These are phyloP conservation scores for Gonium pectorale DNA, from an alignment of 139 green algal genomes.

Conservation along the genomic window DNA sequence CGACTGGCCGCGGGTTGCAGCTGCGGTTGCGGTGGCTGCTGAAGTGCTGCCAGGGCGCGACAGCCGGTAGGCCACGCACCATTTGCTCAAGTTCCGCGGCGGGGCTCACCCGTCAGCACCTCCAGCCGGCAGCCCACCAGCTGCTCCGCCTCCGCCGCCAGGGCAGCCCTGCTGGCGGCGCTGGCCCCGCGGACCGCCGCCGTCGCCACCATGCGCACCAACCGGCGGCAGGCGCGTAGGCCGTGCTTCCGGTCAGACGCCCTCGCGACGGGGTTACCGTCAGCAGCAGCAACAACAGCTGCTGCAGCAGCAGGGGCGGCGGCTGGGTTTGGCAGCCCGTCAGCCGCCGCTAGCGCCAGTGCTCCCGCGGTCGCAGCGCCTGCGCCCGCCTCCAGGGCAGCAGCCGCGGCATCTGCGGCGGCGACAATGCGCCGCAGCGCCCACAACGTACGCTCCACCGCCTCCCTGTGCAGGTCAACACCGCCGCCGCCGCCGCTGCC, in stretches of 20 bases:
- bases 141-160: background rate
- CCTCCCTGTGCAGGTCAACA: background rate
- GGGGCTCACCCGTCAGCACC: constrained; percentile 1
- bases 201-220: constrained; percentile 17
- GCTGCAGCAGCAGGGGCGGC: background rate
- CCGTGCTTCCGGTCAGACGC: background rate
- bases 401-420: background rate
- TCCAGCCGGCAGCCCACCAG: constrained; percentile 5
- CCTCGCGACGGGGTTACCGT: background rate
- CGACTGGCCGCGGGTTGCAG: too few species aligned
- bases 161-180: background rate
- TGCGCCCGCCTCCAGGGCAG: background rate
- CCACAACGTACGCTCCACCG: background rate
- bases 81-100: too few species aligned
- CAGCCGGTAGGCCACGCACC: too few species aligned
- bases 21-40: too few species aligned
- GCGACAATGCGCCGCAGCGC: background rate
- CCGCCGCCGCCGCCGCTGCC: background rate
- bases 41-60: too few species aligned
- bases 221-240: background rate
- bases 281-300: background rate
- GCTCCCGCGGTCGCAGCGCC: background rate
- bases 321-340: background rate
- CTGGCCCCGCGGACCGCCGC: constrained; percentile 10
- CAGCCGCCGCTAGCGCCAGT: background rate